phyloP scores from a whole-genome alignment of 2,329 filamentous ascomycete genomes.

The Epicoccum sorghinum region DNA sequence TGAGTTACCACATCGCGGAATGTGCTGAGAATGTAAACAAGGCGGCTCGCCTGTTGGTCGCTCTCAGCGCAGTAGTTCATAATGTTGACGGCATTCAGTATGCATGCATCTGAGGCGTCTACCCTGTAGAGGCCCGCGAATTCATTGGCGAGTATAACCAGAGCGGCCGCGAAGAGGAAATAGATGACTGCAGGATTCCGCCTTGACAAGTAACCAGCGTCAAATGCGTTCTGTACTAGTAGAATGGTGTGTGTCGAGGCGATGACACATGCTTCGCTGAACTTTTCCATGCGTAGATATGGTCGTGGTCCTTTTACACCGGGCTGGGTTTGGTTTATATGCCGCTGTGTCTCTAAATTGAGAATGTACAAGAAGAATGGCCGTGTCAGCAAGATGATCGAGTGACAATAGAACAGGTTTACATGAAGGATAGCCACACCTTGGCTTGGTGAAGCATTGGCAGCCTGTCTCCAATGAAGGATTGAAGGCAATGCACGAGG shows the following conservation, averaged over 20 bases:
- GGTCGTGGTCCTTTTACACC: constrained; percentile 34
- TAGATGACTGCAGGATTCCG: constrained; percentile 51
- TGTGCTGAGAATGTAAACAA: constrained; percentile 46
- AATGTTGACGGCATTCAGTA: constrained; percentile 47
- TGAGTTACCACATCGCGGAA: constrained; percentile 48
- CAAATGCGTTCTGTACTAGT: constrained; percentile 49
- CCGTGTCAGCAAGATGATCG: constrained; percentile 66
- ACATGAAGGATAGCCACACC: constrained; percentile 67
- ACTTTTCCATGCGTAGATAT: constrained; percentile 55
- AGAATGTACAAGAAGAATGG: constrained; percentile 68
- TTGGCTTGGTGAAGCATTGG: constrained; percentile 53
- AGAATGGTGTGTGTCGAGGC: constrained; percentile 51
- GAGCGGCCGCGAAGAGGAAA: constrained; percentile 50
- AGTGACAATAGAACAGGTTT: constrained; percentile 67
- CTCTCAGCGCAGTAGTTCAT: constrained; percentile 50
- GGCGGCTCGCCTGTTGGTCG: constrained; percentile 48
- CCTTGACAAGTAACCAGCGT: constrained; percentile 49
- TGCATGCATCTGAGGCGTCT: constrained; percentile 44
- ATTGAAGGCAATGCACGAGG: constrained; percentile 55
- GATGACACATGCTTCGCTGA: constrained; percentile 52
- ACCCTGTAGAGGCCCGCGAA: constrained; percentile 46
- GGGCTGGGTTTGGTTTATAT: constrained; percentile 33
- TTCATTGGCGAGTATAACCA: constrained; percentile 50
- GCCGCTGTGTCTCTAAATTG: constrained; percentile 51
- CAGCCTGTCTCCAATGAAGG: constrained; percentile 60